Conservation (phyloP, 2,329 filamentous ascomycete species). For the Fusarium incarnatum region DNA sequence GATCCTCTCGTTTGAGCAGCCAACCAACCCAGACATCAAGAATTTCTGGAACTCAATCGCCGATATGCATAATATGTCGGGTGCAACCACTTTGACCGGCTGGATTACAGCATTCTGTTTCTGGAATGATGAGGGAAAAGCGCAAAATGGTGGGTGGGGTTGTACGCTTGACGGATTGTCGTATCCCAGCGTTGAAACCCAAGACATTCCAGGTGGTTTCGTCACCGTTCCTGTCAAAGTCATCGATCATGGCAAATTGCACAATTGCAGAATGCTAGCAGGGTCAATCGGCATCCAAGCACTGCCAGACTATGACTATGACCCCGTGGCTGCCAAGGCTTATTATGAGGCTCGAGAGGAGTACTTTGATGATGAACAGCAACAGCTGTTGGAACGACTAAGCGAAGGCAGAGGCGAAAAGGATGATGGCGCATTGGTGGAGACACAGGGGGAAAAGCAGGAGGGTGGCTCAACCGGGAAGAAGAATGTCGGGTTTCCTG, state of each 20-base stretch:
- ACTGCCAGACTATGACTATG: not conserved
- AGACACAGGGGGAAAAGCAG: no score
- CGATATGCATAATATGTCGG: accelerated
- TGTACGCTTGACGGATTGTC: not conserved
- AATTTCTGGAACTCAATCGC: not conserved
- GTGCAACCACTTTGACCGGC: not conserved
- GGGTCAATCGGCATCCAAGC: not conserved
- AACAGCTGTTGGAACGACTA: not conserved
- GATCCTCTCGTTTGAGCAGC: not conserved
- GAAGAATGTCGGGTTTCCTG: not conserved
- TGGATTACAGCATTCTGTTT: not conserved
- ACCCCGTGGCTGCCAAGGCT: not conserved
- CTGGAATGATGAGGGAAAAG: not conserved
- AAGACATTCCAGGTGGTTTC: not conserved
- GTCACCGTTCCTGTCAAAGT: not conserved
- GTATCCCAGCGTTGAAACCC: not conserved
- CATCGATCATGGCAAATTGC: accelerated
- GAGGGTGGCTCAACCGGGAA: accelerated
- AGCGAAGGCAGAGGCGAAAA: no score
- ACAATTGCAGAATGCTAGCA: not conserved
- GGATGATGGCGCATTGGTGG: no score
- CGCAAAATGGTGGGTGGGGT: no score
- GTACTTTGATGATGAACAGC: no score
- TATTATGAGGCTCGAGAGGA: no score
- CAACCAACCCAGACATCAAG: not conserved